phyloP scores from a whole-genome alignment of 179 eudicot genomes.

The Carnegiea gigantea region DNA sequence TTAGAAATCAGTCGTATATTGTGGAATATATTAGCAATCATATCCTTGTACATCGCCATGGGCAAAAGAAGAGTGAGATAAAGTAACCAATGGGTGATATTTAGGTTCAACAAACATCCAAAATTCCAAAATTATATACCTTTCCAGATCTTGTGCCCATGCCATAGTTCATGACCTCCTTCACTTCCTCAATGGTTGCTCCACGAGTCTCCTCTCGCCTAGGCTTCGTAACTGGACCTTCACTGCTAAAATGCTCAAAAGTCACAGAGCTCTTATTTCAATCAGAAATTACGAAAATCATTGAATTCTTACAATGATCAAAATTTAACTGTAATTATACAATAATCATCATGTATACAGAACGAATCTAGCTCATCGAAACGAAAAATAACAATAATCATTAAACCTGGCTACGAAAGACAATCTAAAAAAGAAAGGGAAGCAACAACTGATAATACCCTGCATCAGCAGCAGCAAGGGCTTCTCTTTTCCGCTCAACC shows the following conservation, averaged over 20 bases:
- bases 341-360: too few relatives aligned
- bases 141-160: constrained; percentile 45
- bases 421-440: background rate
- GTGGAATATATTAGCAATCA: background rate
- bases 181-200: constrained; percentile 59
- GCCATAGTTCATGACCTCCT: constrained; percentile 51
- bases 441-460: constrained; percentile 22
- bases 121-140: background rate
- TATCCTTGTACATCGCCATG: background rate
- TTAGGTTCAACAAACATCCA: background rate
- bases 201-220: constrained; percentile 41
- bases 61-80: background rate
- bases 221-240: constrained; percentile 52
- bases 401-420: background rate
- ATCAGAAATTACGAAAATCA: background rate
- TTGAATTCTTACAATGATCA: background rate
- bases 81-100: background rate
- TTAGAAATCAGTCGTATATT: background rate
- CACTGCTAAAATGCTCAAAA: constrained; percentile 41
- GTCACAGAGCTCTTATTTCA: background rate
- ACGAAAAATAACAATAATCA: too few relatives aligned
- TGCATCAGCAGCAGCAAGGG: constrained; percentile 22
- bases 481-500: constrained; percentile 49
- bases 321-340: background rate
- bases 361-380: background rate